Base-by-base conservation (phyloP, 2,329 filamentous ascomycete species). In the Bipolaris oryzae region DNA sequence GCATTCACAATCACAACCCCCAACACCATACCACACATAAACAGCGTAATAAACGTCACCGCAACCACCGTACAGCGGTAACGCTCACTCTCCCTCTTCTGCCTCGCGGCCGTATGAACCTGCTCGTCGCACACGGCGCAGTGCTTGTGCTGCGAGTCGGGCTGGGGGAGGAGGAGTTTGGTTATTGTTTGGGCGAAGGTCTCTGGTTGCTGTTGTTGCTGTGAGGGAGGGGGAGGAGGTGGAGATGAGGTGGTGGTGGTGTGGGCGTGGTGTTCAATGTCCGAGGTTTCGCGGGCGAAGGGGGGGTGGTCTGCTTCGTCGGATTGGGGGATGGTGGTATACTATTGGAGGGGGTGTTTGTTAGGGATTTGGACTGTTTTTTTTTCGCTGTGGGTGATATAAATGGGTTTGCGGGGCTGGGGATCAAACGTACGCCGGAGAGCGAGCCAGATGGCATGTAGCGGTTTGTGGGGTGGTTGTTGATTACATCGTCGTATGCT, bases 101-200 rank as follows among this genome's bases (percentile, higher is more conserved):
- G 59, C 18, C 62, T 57, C 6, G 63, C 61, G n/a, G 59, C 62
- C 0, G 55, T 31, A 23, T 66, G 63, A 1, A 56, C 18, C 34
- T 68, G 64, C 16, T 60, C 49, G 44, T 73, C 71, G 60, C 71
- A 73, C 42, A 61, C 53, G 35, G 70, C 65, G 58, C 70, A 73
- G 51, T 72, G 70, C 5, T 57, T 55, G 48, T 71, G 69, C 5
- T 56, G 55, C 15, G 58, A 35, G 23, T 62, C 61, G 3, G 67
- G 52, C 13, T 62, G 63, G 0, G 66, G 65, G 25, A 57, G 57
- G 46, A 72, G 61, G 10, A 69, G 56, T n/a, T 62, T 61, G 11
- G 70, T 63, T 46, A 68, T 60, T 5, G 67, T 71, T 25, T 70
- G 63, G n/a, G 57, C 59, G 15, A 71, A 39, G 5, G 59, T 62